Evolutionary conservation across 768 basidiomycete genomes (phyloP), one percentile per base, ranked within the genome.

Genomic region (Tremella fuciformis): DNA sequence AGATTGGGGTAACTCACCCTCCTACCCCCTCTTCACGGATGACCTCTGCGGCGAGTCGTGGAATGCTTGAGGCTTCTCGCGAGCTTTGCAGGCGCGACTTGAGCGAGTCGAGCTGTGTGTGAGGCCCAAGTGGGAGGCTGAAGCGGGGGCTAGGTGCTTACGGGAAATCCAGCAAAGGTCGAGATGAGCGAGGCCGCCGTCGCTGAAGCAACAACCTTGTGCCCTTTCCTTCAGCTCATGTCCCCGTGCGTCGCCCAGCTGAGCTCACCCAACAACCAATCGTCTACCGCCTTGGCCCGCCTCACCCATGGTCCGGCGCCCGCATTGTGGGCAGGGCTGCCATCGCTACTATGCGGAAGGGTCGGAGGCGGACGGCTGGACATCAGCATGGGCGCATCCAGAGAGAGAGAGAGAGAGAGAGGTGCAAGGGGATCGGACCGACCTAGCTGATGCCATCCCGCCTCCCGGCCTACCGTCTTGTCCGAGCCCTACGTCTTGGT

Each of bases 31-130:
- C 79, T 51, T 80, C 76, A 13, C 65, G 58, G 39, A 74, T 57
- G 46, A 77, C 72, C 16, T 72, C 69, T 15, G 66, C 65, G 2
- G 75, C 69, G 15, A 79, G 83, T 69, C 81, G 82, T 24, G 85
- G 84, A 54, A 94, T 85, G 8, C 88, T 84, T 65, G 88, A 83
- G 53, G 81, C 83, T 51, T 82, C 85, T 75, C 87, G 86, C 52
- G 85, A 87, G 44, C 89, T 90, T 78, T 96, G 91, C 53, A 96
- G 79, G 71, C 91, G 82, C 61, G 90, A 93, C 79, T 98, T 98
- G 79, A 98, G 83, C 55, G 88, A 91, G 77, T 98, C 94, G 80
- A 97, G 80, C 86, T 93, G 69, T 54, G 63, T 66, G 40, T 18
- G 24, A 25, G 51, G 50, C n/a, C 8, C 18, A 22, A 1, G 9